These are phyloP conservation scores for Diaporthe citriasiana DNA, from an alignment of 2,329 filamentous ascomycete genomes.

Conservation along the genomic window DNA sequence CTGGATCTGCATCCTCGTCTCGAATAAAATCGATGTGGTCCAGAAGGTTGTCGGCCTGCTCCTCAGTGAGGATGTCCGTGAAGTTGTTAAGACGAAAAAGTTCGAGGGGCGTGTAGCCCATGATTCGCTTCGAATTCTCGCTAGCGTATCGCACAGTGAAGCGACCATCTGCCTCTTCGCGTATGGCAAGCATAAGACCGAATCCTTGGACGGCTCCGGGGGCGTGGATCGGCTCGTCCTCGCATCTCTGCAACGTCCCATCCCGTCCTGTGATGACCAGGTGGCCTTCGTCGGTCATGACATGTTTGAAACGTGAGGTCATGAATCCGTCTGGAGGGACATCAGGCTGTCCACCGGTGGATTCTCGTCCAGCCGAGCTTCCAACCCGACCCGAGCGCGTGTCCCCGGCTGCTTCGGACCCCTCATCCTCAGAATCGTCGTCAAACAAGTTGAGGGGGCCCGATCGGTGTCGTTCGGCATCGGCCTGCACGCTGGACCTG, in stretches of 20 bases:
- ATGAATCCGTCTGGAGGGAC: slow-evolving; percentile 58
- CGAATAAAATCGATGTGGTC: slow-evolving; percentile 91
- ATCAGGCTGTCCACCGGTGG: slow-evolving; percentile 12
- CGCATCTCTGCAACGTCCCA: slow-evolving; percentile 81
- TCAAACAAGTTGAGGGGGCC: slow-evolving; percentile 50
- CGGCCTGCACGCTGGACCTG: slow-evolving; percentile 61
- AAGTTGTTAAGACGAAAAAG: slow-evolving; percentile 83
- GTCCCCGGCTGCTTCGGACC: slow-evolving; percentile 44
- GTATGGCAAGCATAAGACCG: slow-evolving; percentile 80
- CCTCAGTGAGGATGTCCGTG: slow-evolving; percentile 85
- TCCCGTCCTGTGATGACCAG: slow-evolving; percentile 85
- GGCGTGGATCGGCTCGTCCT: slow-evolving; percentile 92
- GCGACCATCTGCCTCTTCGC: slow-evolving; percentile 77
- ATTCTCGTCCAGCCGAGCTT: slow-evolving; percentile 35
- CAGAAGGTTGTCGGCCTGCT: slow-evolving; percentile 85
- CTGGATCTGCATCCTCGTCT: slow-evolving; percentile 83
- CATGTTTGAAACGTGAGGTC: slow-evolving; percentile 83
- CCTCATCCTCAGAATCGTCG: slow-evolving; percentile 49
- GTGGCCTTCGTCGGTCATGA: slow-evolving; percentile 82
- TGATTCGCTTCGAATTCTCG: slow-evolving; percentile 82
- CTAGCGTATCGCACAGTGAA: slow-evolving; percentile 81
- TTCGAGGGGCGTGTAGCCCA: slow-evolving; percentile 82
- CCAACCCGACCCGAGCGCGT: neutral
- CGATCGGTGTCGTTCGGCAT: slow-evolving; percentile 57
- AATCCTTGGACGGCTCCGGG: slow-evolving; percentile 87